Conservation (phyloP, 139 green algal genomes). For the Chlamydomonas sphaeroides region DNA sequence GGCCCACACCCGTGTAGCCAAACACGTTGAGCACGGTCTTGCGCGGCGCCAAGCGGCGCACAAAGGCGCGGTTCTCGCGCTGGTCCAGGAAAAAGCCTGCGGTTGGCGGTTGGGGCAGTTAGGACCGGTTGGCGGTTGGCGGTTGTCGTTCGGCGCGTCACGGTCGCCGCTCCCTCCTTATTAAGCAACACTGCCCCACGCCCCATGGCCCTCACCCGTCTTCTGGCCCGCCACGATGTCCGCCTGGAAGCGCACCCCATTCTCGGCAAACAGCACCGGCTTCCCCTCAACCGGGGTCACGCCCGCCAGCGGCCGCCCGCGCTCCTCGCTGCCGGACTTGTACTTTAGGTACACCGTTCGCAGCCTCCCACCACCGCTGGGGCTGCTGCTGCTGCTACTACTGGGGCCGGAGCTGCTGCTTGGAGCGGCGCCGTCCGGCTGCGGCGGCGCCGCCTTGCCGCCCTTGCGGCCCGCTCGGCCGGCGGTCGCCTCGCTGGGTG, state of each 20-base stretch:
- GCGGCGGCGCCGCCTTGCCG: too few relatives aligned
- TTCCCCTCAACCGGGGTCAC: not conserved
- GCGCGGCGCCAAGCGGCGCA: slow-evolving; percentile 26
- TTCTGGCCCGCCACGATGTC: slow-evolving; percentile 60
- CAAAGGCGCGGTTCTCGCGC: slow-evolving; percentile 44
- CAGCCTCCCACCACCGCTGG: too few relatives aligned
- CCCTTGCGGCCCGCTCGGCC: too few relatives aligned
- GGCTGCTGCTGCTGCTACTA: too few relatives aligned
- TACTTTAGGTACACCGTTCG: slow-evolving; percentile 45
- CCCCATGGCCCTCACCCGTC: slow-evolving; percentile 4
- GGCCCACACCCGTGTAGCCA: slow-evolving; percentile 50
- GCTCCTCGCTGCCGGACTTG: slow-evolving; percentile 12
- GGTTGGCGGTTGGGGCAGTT: too few relatives aligned
- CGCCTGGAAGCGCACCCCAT: slow-evolving; percentile 45
- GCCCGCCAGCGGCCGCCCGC: slow-evolving; percentile 33
- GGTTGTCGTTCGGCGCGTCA: not conserved
- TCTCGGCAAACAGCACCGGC: slow-evolving; percentile 55
- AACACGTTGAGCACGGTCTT: slow-evolving; percentile 63
- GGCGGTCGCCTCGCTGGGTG: too few relatives aligned
- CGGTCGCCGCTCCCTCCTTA: not conserved
- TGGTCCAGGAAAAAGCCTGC: slow-evolving; percentile 72
- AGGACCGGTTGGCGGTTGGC: too few relatives aligned
- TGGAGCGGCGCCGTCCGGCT: too few relatives aligned
- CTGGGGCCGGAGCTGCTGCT: too few relatives aligned
- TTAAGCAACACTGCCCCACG: not conserved